A percentile compares a stretch with the other conserved stretches of the same genome.
Conservation (phyloP, 129 eudicot species). For the Mikania micrantha region DNA sequence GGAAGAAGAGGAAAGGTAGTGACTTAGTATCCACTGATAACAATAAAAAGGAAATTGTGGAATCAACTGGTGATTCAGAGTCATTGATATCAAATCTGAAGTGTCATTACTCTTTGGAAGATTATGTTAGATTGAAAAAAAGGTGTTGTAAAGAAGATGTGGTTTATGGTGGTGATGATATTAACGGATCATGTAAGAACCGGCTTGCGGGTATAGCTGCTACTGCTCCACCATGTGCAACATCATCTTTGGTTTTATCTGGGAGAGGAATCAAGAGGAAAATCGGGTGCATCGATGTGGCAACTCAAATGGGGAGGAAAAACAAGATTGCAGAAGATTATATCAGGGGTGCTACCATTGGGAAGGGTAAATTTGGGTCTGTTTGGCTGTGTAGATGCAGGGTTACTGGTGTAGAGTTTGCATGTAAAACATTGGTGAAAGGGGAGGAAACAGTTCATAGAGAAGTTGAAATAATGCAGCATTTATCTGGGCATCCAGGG, state of each 20-base stretch:
- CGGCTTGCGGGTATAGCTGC: slow-evolving; percentile 49
- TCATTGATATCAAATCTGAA: slow-evolving; percentile 35
- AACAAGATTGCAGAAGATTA: slow-evolving; percentile 55
- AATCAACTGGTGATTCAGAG: slow-evolving; percentile 41
- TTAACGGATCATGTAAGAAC: slow-evolving; percentile 38
- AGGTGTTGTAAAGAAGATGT: slow-evolving; percentile 56
- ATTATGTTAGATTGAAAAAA: slow-evolving; percentile 51
- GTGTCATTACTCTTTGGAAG: slow-evolving; percentile 62
- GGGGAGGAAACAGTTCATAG: slow-evolving; percentile 66
- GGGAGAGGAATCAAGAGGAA: slow-evolving; percentile 61
- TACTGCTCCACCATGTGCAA: slow-evolving; percentile 55
- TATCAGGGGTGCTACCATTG: slow-evolving; percentile 37
- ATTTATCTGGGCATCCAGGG: slow-evolving; percentile 60
- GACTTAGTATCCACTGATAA: slow-evolving; percentile 29
- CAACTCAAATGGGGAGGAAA: slow-evolving; percentile 53
- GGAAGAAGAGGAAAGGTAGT: slow-evolving; percentile 82
- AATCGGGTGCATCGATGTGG: slow-evolving; percentile 61
- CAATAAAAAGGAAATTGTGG: slow-evolving; percentile 21
- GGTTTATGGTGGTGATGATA: slow-evolving; percentile 22
- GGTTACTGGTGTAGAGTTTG: slow-evolving; percentile 50
- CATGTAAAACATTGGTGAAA: slow-evolving; percentile 55
- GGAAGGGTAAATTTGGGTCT: slow-evolving; percentile 60
- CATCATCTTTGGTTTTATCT: slow-evolving; percentile 32
- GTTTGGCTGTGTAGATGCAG: slow-evolving; percentile 57
- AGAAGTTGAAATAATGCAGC: slow-evolving; percentile 72